Conservation (phyloP, 2,329 filamentous ascomycete species). For the Arthroderma sp. region DNA sequence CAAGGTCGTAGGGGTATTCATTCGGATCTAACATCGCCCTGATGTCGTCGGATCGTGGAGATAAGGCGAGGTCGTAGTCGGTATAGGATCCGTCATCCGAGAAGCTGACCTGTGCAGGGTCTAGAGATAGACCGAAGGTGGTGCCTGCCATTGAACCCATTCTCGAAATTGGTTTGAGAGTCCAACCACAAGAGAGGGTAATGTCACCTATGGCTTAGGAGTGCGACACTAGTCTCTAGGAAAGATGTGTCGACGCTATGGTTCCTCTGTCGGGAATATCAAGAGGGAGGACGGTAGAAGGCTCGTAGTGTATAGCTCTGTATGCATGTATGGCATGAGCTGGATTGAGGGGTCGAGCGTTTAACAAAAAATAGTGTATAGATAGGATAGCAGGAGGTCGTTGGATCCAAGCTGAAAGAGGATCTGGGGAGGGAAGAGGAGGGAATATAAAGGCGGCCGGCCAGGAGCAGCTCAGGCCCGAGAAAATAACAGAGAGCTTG, state of each 20-base stretch:
- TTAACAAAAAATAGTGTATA: neutral
- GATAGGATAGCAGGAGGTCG: neutral
- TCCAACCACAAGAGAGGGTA: too few species aligned
- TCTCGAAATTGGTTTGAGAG: neutral
- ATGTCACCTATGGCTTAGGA: neutral
- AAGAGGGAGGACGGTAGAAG: neutral
- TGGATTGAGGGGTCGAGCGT: neutral
- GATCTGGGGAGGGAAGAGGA: neutral
- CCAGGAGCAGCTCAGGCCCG: slow-evolving; percentile 4
- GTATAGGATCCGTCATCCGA: slow-evolving; percentile 1
- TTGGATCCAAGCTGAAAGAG: neutral
- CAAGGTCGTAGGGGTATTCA: neutral
- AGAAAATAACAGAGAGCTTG: slow-evolving; percentile 1
- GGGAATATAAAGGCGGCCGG: neutral
- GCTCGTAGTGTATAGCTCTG: neutral
- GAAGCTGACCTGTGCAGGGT: slow-evolving; percentile 7
- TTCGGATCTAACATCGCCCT: neutral
- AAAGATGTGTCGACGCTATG: neutral
- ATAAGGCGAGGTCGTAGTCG: slow-evolving; percentile 3
- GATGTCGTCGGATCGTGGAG: neutral
- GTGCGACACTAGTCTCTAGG: neutral
- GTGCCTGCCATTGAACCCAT: slow-evolving; percentile 3
- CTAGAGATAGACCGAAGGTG: neutral
- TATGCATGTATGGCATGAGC: slow-evolving; percentile 2
- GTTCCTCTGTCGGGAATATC: neutral